These are phyloP conservation scores for Anacardium occidentale DNA, from an alignment of 345 rosid species.

Conservation along the genomic window DNA sequence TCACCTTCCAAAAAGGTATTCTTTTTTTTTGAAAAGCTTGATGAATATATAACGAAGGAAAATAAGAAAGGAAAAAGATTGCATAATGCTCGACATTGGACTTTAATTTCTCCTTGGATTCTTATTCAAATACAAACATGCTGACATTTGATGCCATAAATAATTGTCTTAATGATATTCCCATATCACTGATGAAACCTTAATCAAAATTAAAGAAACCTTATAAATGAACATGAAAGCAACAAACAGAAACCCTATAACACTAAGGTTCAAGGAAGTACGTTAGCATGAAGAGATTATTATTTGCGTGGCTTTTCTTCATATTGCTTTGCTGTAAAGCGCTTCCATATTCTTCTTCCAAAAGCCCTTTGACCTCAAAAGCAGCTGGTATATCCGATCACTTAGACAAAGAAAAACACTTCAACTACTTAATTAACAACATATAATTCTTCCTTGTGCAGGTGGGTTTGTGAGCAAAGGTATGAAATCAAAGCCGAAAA, in stretches of 20 bases:
- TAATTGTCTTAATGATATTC: too few species aligned
- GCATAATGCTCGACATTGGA: not conserved
- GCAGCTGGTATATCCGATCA: not conserved
- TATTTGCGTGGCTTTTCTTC: constrained; percentile 4
- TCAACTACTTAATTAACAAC: too few species aligned
- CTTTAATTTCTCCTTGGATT: constrained; percentile 11
- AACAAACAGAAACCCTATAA: not conserved
- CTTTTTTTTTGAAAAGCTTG: not conserved
- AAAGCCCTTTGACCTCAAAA: constrained; percentile 16
- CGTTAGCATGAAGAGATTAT: constrained; percentile 1
- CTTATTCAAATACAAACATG: not conserved
- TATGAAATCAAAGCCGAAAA: not conserved
- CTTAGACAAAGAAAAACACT: not conserved
- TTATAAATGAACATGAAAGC: not conserved
- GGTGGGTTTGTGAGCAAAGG: constrained; percentile 5
- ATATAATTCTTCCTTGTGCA: not conserved
- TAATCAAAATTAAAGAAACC: not conserved
- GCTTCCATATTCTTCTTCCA: constrained; percentile 11
- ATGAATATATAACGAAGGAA: not conserved
- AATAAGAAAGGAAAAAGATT: not conserved
- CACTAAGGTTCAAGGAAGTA: not conserved
- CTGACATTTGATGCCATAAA: not conserved
- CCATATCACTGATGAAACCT: not conserved
- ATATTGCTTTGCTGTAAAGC: not conserved
- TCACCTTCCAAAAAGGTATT: not conserved